These are phyloP conservation scores for Conidiobolus incongruus DNA, from an alignment of 371 early-diverging fungal genomes.

Conservation along the genomic window DNA sequence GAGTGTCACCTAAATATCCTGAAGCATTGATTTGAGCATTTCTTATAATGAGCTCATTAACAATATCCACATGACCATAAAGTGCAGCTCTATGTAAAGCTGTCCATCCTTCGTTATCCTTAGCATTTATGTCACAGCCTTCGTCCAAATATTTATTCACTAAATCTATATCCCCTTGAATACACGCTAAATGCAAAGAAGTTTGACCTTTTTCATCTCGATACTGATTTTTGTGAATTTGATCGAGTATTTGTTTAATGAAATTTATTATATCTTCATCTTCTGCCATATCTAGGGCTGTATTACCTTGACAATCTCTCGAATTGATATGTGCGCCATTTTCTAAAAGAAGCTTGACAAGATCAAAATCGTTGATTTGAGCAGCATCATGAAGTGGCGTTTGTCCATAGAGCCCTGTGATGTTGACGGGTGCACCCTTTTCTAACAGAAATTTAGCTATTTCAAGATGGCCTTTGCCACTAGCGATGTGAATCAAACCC, in stretches of 20 bases:
- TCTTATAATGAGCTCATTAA: background rate
- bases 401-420: constrained; percentile 29
- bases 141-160: constrained; percentile 12
- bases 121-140: constrained; percentile 5
- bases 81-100: constrained; percentile 32
- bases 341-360: constrained; percentile 27
- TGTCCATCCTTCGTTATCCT: constrained; percentile 2
- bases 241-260: background rate
- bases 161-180: constrained; percentile 14
- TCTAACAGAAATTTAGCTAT: constrained; percentile 26
- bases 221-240: background rate
- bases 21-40: background rate
- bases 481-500: constrained; percentile 42
- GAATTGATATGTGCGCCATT: constrained; percentile 27
- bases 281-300: background rate
- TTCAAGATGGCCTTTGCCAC: constrained; percentile 30
- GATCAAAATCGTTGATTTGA: constrained; percentile 30
- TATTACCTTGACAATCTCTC: background rate
- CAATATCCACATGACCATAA: background rate
- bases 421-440: constrained; percentile 30
- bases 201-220: background rate
- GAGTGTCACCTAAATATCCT: background rate
- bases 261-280: background rate
- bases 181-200: background rate
- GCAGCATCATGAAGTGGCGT: constrained; percentile 68